Conservation (phyloP, 768 basidiomycete species). For the Lentinula detonsa region DNA sequence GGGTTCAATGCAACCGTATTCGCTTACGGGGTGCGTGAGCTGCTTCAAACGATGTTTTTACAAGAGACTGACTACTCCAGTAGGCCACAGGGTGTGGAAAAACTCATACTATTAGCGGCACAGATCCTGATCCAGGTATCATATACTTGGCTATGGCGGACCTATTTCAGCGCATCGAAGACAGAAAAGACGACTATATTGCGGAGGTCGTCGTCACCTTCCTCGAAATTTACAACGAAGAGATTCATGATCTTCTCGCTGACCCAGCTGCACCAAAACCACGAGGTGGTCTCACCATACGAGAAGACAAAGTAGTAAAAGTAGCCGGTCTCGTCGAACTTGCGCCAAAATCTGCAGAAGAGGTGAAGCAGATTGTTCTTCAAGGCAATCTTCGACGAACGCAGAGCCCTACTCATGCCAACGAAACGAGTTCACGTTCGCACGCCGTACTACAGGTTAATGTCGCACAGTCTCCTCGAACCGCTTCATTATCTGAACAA, state of each 20-base stretch:
- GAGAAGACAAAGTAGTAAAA: slow-evolving; percentile 92
- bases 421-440: slow-evolving; percentile 93
- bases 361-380: slow-evolving; percentile 91
- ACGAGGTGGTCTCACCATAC: slow-evolving; percentile 85
- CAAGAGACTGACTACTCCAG: slow-evolving; percentile 1
- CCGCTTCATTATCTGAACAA: slow-evolving; percentile 77
- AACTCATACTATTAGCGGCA: slow-evolving; percentile 97
- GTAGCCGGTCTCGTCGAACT: slow-evolving; percentile 83
- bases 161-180: slow-evolving; percentile 89
- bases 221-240: slow-evolving; percentile 99
- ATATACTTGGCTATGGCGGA: slow-evolving; percentile 98
- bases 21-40: slow-evolving; percentile 87
- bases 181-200: slow-evolving; percentile 78
- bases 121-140: slow-evolving; percentile 81
- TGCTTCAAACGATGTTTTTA: background rate
- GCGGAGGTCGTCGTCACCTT: slow-evolving; percentile 91
- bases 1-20: slow-evolving; percentile 98
- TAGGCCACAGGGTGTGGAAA: slow-evolving; percentile 99
- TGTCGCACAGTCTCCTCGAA: slow-evolving; percentile 81
- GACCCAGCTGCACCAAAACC: slow-evolving; percentile 59
- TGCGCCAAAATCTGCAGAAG: slow-evolving; percentile 75
- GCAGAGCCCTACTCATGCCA: slow-evolving; percentile 93
- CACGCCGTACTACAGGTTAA: slow-evolving; percentile 98
- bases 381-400: slow-evolving; percentile 85
- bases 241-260: slow-evolving; percentile 90